Percentiles rank a stretch among this genome's conserved stretches.
These are phyloP conservation scores for Balamuthia mandrillaris DNA, from an alignment of 208 protist genomes.

Conservation along the genomic window DNA sequence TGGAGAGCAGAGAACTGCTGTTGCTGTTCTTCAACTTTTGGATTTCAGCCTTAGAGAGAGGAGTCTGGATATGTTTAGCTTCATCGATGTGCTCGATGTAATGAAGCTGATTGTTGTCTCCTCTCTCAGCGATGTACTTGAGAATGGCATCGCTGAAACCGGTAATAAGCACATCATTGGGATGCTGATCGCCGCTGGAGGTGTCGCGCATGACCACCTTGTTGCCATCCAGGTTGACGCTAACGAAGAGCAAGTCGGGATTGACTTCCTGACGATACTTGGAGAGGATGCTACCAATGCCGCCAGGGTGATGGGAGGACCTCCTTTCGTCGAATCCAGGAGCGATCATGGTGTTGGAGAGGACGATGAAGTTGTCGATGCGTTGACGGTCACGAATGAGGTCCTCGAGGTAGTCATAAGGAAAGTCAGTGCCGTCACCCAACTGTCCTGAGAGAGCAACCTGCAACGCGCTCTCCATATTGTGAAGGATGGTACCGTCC, in stretches of 20 bases:
- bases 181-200: conserved; percentile 56
- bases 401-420: conserved; percentile 37
- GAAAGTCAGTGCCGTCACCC: conserved; percentile 22
- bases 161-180: conserved; percentile 83
- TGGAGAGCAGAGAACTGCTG: too few relatives aligned
- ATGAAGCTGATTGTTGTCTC: conserved; percentile 39
- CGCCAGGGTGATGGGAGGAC: neutral
- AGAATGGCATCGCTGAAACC: conserved; percentile 87
- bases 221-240: conserved; percentile 64
- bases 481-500: conserved; percentile 48
- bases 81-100: conserved; percentile 35
- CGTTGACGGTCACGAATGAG: neutral
- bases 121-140: conserved; percentile 82
- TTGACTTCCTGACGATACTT: conserved; percentile 83
- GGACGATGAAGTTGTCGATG: conserved; percentile 51
- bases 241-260: conserved; percentile 82
- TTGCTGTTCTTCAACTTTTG: neutral
- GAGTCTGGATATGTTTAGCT: neutral
- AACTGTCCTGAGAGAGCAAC: neutral
- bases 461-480: conserved; percentile 34
- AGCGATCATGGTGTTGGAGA: conserved; percentile 27
- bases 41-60: neutral
- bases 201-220: neutral
- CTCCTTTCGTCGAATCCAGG: conserved; percentile 12
- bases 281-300: conserved; percentile 72